phyloP scores from a whole-genome alignment of 768 basidiomycete genomes.

The Lepiota subincarnata region DNA sequence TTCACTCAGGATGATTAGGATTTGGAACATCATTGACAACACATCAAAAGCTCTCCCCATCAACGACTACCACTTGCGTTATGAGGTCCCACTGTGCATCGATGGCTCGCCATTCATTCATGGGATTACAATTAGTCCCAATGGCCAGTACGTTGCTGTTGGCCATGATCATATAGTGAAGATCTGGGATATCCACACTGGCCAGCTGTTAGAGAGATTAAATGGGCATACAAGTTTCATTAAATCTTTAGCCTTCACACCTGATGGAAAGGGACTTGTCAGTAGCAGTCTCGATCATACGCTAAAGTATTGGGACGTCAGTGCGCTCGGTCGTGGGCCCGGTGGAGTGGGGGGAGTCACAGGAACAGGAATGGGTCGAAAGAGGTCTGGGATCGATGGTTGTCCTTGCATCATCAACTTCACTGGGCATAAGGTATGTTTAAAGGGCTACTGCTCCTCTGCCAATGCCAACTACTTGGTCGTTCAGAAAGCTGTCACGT shows the following conservation, averaged over 20 bases:
- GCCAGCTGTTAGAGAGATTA: conserved; percentile 61
- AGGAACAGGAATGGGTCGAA: conserved; percentile 49
- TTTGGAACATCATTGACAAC: conserved; percentile 34
- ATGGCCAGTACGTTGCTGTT: conserved; percentile 58
- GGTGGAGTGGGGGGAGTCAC: background rate
- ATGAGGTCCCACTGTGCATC: too few species aligned
- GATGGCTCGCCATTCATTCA: too few species aligned
- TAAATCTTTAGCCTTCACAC: conserved; percentile 87
- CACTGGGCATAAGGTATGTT: conserved; percentile 72
- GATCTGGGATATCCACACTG: conserved; percentile 69
- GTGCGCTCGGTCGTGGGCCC: conserved; percentile 67
- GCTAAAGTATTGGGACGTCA: conserved; percentile 80
- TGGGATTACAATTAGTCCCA: conserved; percentile 74
- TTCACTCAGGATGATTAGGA: conserved; percentile 57
- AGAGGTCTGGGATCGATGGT: conserved; percentile 38
- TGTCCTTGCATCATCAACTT: conserved; percentile 69
- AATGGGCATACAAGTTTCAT: conserved; percentile 76
- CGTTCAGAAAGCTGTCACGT: conserved; percentile 48
- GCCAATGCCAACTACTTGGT: conserved; percentile 29
- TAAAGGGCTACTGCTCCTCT: conserved; percentile 25
- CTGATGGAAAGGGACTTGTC: conserved; percentile 84
- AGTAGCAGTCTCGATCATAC: conserved; percentile 86
- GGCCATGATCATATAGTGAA: conserved; percentile 66
- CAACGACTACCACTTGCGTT: conserved; percentile 37
- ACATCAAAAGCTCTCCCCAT: conserved; percentile 36